phyloP scores from a whole-genome alignment of 805 yeast genomes.

The Metschnikowia noctiluminum region DNA sequence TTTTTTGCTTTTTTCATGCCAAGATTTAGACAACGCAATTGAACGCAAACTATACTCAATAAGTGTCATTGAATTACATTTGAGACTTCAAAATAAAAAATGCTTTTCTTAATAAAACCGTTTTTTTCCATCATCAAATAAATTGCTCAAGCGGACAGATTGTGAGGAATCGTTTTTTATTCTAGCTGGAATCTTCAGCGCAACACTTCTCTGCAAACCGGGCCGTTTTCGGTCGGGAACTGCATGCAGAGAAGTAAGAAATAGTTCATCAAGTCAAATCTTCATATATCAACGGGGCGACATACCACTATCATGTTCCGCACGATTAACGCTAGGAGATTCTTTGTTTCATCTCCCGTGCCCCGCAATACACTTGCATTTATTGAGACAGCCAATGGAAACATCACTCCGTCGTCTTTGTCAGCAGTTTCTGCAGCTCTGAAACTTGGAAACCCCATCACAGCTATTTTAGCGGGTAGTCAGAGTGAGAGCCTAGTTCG shows the following conservation, averaged over 20 bases:
- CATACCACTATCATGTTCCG: slow-evolving; percentile 10
- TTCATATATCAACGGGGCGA: no score
- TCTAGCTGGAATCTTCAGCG: no score
- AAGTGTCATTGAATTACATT: no score
- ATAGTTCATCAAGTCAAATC: no score
- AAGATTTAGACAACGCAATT: no score
- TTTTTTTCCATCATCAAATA: no score
- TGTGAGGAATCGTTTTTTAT: neutral
- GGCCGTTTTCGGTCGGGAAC: neutral
- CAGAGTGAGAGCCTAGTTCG: slow-evolving; percentile 47
- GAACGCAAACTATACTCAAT: no score
- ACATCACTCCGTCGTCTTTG: slow-evolving; percentile 63
- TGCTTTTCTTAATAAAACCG: no score
- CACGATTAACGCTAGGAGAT: slow-evolving; percentile 8
- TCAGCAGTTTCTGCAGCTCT: slow-evolving; percentile 76
- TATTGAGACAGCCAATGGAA: slow-evolving; percentile 58
- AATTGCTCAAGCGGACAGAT: neutral
- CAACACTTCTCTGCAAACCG: no score
- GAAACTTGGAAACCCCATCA: slow-evolving; percentile 70
- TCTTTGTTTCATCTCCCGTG: slow-evolving; percentile 10
- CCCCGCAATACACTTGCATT: slow-evolving; percentile 61
- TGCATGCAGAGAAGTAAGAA: neutral
- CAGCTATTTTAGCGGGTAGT: slow-evolving; percentile 73
- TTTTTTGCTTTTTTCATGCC: no score
- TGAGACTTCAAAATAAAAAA: no score